Evolutionary conservation across 495 filamentous ascomycete species (phyloP).

Genomic region (Penicillium bovifimosum): DNA sequence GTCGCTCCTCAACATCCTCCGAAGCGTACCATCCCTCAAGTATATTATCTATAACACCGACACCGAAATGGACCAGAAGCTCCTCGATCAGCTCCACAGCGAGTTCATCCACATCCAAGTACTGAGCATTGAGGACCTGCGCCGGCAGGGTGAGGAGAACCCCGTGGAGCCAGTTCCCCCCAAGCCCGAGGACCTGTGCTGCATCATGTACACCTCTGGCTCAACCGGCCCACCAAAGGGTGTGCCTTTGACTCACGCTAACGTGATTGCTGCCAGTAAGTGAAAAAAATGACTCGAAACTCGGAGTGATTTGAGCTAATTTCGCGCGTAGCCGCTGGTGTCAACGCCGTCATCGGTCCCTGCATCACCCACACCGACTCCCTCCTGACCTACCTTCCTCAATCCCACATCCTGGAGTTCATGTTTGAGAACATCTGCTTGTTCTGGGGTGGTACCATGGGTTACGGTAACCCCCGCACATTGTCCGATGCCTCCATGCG

Average conservation of each 20-base stretch:
- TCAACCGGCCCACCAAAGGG: slow-evolving; percentile 97
- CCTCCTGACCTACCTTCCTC: slow-evolving; percentile 85
- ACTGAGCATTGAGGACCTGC: slow-evolving; percentile 78
- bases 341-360: slow-evolving; percentile 75
- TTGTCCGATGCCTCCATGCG: slow-evolving; percentile 84
- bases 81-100: slow-evolving; percentile 74
- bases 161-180: slow-evolving; percentile 77
- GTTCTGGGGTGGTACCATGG: slow-evolving; percentile 95
- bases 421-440: slow-evolving; percentile 92
- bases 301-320: not conserved
- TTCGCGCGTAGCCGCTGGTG: slow-evolving; percentile 65
- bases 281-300: slow-evolving; percentile 6
- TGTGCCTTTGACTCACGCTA: slow-evolving; percentile 82
- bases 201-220: slow-evolving; percentile 99
- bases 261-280: slow-evolving; percentile 83
- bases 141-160: slow-evolving; percentile 77
- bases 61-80: slow-evolving; percentile 64
- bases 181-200: slow-evolving; percentile 80
- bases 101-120: slow-evolving; percentile 65
- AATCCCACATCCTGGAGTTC: slow-evolving; percentile 94
- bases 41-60: slow-evolving; percentile 87
- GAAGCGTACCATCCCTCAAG: slow-evolving; percentile 71
- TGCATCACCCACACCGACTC: slow-evolving; percentile 84
- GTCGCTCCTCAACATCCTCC: slow-evolving; percentile 74
- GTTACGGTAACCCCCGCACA: slow-evolving; percentile 92